Evolutionary conservation across 2,329 filamentous ascomycete species (phyloP).

Genomic region (Cordyceps cicadae): DNA sequence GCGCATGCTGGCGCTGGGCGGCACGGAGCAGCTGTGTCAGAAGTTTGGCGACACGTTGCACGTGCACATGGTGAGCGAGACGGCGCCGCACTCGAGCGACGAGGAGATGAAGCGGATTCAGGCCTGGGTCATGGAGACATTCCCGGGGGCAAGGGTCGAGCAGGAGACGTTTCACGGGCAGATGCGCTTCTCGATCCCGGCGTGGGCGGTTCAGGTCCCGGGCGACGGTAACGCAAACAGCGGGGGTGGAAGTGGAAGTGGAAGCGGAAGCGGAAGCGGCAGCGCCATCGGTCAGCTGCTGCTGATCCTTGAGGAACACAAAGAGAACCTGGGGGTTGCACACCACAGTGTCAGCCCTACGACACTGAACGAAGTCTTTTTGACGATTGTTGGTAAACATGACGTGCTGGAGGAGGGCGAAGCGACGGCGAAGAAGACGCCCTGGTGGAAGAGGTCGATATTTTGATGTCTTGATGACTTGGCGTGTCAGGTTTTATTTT

Average conservation of each 20-base stretch:
- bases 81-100: slow-evolving; percentile 60
- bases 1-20: slow-evolving; percentile 72
- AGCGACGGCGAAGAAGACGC: slow-evolving; percentile 18
- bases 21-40: slow-evolving; percentile 56
- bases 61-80: slow-evolving; percentile 64
- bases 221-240: slow-evolving; percentile 3
- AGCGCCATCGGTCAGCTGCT: slow-evolving; percentile 60
- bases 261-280: slow-evolving; percentile 15
- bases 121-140: slow-evolving; percentile 50
- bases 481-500: background rate
- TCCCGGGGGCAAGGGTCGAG: slow-evolving; percentile 57
- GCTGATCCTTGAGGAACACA: slow-evolving; percentile 59
- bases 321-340: slow-evolving; percentile 59
- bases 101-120: slow-evolving; percentile 57
- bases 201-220: slow-evolving; percentile 18
- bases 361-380: slow-evolving; percentile 80
- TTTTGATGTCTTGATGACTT: background rate
- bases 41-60: slow-evolving; percentile 67
- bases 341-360: slow-evolving; percentile 77
- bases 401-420: slow-evolving; percentile 64
- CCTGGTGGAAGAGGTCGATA: slow-evolving; percentile 16
- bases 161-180: slow-evolving; percentile 40
- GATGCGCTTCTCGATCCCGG: slow-evolving; percentile 20
- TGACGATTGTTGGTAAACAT: slow-evolving; percentile 69
- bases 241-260: slow-evolving; percentile 10